Percentiles rank a stretch among this genome's conserved stretches.
Evolutionary conservation across 805 yeast species (phyloP).

Genomic region (Priceomyces castillae): DNA sequence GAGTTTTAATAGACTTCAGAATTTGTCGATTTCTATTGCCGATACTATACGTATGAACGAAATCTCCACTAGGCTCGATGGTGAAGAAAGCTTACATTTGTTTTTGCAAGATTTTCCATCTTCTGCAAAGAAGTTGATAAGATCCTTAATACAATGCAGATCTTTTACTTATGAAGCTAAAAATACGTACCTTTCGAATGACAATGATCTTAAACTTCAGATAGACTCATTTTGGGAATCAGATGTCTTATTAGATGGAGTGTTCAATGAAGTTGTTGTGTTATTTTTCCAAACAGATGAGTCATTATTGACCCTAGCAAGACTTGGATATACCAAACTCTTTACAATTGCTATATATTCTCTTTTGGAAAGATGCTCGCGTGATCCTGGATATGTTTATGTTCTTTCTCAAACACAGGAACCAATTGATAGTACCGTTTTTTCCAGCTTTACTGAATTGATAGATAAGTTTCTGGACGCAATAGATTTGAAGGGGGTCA

Average conservation of each 20-base stretch:
- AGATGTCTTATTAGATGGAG: conserved; percentile 24
- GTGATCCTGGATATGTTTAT: conserved; percentile 4
- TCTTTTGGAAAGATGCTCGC: conserved; percentile 9
- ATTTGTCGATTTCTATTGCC: conserved; percentile 33
- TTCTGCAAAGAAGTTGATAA: conserved; percentile 30
- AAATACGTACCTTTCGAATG: conserved; percentile 9
- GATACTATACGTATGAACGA: conserved; percentile 58
- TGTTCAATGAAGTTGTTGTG: conserved; percentile 37
- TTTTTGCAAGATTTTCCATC: conserved; percentile 28
- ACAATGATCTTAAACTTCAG: conserved; percentile 12
- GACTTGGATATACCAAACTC: conserved; percentile 28
- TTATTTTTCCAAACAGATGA: conserved; percentile 46
- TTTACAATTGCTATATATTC: conserved; percentile 25
- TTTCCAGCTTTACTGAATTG: background rate
- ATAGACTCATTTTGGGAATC: conserved; percentile 26
- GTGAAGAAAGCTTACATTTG: conserved; percentile 18
- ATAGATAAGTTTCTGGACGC: conserved; percentile 3
- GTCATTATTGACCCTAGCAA: conserved; percentile 36
- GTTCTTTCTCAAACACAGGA: conserved; percentile 3
- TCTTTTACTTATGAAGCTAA: conserved; percentile 19
- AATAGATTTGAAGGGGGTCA: conserved; percentile 1
- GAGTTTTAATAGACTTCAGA: conserved; percentile 17
- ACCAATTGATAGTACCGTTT: background rate
- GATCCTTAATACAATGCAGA: conserved; percentile 44
- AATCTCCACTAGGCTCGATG: conserved; percentile 53